Percentiles rank a stretch among this genome's conserved stretches.
Conservation (phyloP, 495 filamentous ascomycete genomes). For the Acidiella bohemica region DNA sequence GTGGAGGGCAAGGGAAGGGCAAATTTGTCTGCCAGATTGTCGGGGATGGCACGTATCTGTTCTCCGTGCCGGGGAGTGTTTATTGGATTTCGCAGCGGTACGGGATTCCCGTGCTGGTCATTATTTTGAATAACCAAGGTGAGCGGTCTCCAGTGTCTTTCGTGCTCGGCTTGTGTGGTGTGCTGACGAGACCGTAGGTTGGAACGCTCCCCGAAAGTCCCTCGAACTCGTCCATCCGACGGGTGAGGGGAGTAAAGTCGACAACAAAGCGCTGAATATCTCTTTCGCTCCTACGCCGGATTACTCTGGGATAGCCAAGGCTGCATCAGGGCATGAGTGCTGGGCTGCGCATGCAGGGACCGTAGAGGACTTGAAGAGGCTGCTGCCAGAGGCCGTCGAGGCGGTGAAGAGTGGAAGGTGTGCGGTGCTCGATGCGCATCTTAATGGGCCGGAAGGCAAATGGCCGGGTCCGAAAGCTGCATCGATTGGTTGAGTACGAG, state of each 20-base stretch:
- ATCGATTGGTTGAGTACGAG: not conserved
- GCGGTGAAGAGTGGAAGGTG: constrained; percentile 24
- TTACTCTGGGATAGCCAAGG: constrained; percentile 83
- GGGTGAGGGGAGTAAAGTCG: constrained; percentile 46
- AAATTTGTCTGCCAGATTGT: constrained; percentile 90
- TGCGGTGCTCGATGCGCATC: constrained; percentile 32
- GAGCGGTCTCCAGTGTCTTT: constrained; percentile 11
- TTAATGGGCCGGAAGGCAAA: constrained; percentile 31
- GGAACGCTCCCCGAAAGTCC: constrained; percentile 29
- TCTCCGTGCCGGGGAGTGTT: constrained; percentile 71
- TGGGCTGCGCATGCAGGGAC: constrained; percentile 27
- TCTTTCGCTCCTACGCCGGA: constrained; percentile 75
- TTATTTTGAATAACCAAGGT: constrained; percentile 89
- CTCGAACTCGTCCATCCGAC: constrained; percentile 29
- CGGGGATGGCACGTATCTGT: constrained; percentile 84
- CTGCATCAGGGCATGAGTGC: constrained; percentile 56
- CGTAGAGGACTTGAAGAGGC: constrained; percentile 23
- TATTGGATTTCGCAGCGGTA: constrained; percentile 89
- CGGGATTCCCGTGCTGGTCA: constrained; percentile 74
- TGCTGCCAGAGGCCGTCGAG: constrained; percentile 27
- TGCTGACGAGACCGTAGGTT: constrained; percentile 32
- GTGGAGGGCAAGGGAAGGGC: constrained; percentile 34
- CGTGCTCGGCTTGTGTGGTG: no score
- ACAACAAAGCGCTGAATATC: constrained; percentile 81
- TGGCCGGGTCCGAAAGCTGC: constrained; percentile 6